Base-by-base conservation (phyloP, 495 filamentous ascomycete genomes). In the Oleoguttula mirabilis region DNA sequence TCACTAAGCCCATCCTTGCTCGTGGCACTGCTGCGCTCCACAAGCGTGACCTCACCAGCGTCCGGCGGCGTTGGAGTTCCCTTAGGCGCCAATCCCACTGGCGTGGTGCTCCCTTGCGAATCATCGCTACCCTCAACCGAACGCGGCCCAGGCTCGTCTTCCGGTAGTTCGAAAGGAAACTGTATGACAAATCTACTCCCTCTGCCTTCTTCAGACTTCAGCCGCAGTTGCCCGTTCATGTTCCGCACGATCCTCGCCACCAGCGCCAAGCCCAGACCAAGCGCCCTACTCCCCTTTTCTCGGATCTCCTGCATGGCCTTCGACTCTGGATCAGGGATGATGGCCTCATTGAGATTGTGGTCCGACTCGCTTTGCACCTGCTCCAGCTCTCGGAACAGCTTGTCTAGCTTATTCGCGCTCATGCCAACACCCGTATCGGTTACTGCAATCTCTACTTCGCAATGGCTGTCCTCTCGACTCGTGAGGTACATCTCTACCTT, bases 161-260 rank as follows among this genome's bases (percentile, higher is more conserved):
- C 55, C 0, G 80, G 75, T 3, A 87, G 50, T 5, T 73, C 64
- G 41, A 88, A 84, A 3, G 76, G 78, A 27, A 88, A 55, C 42
- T 76, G 73, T 11, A 88, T 73, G 15, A 80, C 70, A 51, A 96
- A 92, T 21, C 81, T 71, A 22, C 86, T 88, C 1, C 88, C 88
- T 52, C 81, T 83, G 0, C 84, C 82, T 57, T 80, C 73, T 57
- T 93, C 85, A 0, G 87, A 93, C 50, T 87, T 92, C 4, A 96
- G 66, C 17, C 83, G 74, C 15, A 96, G 60, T 46, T 94, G 88
- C 0, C 88, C 88, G 40, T 88, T 77, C 80, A 93, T 88, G 52
- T 83, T 94, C n/a, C 75, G 72, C 16, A 94, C 66, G 33, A 84
- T 84, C 17, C 87, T 70, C 30, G 88, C 82, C 2, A 94, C 87